Percentiles rank a stretch among this genome's conserved stretches.
These are phyloP conservation scores for Arctium minus DNA, from an alignment of 129 eudicot species.

Conservation along the genomic window DNA sequence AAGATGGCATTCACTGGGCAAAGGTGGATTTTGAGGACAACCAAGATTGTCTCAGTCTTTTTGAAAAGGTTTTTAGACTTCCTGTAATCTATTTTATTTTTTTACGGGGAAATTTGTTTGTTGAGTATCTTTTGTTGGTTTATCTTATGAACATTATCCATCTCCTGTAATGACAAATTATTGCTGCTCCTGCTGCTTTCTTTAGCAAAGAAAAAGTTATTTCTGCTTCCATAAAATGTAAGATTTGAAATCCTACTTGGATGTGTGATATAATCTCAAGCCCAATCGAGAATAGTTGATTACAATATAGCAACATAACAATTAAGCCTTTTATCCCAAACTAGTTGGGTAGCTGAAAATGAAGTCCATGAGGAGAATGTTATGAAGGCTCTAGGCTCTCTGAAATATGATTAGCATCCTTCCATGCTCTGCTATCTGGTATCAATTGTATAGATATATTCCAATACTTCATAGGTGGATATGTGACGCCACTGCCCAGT, in stretches of 20 bases:
- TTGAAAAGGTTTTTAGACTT: conserved; percentile 57
- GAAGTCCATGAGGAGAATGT: neutral
- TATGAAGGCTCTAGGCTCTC: too few species aligned
- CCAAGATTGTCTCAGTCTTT: conserved; percentile 80
- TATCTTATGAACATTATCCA: conserved; percentile 5
- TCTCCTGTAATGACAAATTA: neutral
- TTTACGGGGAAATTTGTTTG: neutral
- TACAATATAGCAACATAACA: neutral
- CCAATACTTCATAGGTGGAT: too few species aligned
- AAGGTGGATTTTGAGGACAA: conserved; percentile 91
- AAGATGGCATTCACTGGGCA: conserved; percentile 95
- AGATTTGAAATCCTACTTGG: neutral
- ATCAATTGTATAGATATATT: too few species aligned
- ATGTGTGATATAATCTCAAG: neutral
- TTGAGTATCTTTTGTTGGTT: neutral
- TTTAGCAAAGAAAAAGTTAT: neutral
- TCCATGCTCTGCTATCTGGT: too few species aligned
- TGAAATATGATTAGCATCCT: too few species aligned
- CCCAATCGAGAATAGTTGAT: neutral
- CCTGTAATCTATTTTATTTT: neutral
- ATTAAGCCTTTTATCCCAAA: neutral
- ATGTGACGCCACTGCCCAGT: neutral
- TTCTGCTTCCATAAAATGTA: neutral
- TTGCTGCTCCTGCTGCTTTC: neutral
- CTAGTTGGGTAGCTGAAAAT: neutral